Conservation (phyloP, 2,329 filamentous ascomycete species). For the Fusarium agapanthi region DNA sequence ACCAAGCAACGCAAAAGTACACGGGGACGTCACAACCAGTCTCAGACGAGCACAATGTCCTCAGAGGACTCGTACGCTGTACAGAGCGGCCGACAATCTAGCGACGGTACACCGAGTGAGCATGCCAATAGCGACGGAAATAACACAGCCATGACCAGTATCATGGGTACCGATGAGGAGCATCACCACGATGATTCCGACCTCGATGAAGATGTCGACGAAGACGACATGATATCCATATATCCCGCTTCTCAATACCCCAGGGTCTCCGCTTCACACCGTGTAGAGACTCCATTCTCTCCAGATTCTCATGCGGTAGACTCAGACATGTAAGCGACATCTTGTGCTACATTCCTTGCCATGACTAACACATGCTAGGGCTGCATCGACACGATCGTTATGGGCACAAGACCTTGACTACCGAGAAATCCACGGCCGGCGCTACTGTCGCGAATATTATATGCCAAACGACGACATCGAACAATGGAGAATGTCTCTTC, state of each 20-base stretch:
- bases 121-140: conserved; percentile 45
- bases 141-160: conserved; percentile 51
- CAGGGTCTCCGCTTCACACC: conserved; percentile 46
- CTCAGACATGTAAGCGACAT: conserved; percentile 52
- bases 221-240: conserved; percentile 53
- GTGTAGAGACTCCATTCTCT: conserved; percentile 48
- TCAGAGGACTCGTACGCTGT: conserved; percentile 44
- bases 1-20: conserved; percentile 42
- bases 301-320: conserved; percentile 36
- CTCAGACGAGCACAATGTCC: conserved; percentile 44
- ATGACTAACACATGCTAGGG: conserved; percentile 40
- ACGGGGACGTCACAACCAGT: conserved; percentile 34
- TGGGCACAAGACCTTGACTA: conserved; percentile 63
- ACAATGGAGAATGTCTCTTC: conserved; percentile 68
- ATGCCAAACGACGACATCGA: conserved; percentile 74
- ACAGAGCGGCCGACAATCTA: conserved; percentile 45
- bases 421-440: conserved; percentile 67
- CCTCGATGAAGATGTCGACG: conserved; percentile 41
- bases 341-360: neutral
- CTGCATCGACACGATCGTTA: conserved; percentile 58
- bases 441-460: conserved; percentile 69
- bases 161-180: conserved; percentile 48
- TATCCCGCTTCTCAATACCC: conserved; percentile 55
- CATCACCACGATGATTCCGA: conserved; percentile 39
- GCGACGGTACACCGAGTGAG: conserved; percentile 47